Evolutionary conservation across 208 protist species (phyloP).

Genomic region (Vickermania spadyakhi): DNA sequence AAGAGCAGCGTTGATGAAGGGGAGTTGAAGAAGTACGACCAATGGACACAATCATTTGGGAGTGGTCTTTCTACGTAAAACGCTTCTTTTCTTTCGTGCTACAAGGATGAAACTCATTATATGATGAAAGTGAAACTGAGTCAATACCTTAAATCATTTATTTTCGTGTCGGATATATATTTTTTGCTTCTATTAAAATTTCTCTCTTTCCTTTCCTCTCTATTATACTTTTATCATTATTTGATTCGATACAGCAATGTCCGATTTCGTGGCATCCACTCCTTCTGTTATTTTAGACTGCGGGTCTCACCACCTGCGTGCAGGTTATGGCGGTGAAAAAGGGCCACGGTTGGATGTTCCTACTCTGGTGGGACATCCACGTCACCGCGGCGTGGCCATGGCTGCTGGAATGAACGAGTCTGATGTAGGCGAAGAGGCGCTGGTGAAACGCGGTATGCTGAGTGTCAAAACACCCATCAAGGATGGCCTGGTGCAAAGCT

Average conservation of each 20-base stretch:
- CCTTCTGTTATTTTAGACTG: slow-evolving; percentile 69
- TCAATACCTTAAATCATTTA: not conserved
- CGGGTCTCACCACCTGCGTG: slow-evolving; percentile 65
- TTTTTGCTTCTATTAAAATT: slow-evolving; percentile 1
- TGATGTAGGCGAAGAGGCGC: slow-evolving; percentile 79
- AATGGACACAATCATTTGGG: slow-evolving; percentile 65
- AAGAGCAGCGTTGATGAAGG: slow-evolving; percentile 58
- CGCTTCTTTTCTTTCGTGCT: too few relatives aligned
- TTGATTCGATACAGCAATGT: slow-evolving; percentile 7
- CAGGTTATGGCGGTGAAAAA: slow-evolving; percentile 79
- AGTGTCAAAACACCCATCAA: slow-evolving; percentile 55
- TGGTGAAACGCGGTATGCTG: slow-evolving; percentile 80
- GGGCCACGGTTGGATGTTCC: slow-evolving; percentile 81
- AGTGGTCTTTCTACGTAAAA: slow-evolving; percentile 75
- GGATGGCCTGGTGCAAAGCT: slow-evolving; percentile 75
- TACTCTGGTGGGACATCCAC: slow-evolving; percentile 80
- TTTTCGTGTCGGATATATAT: not conserved
- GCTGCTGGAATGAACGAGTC: slow-evolving; percentile 86
- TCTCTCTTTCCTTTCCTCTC: too few relatives aligned
- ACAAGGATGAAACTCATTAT: too few relatives aligned
- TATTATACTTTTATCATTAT: too few relatives aligned
- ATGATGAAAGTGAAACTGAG: too few relatives aligned
- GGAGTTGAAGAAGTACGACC: slow-evolving; percentile 58
- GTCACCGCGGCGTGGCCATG: slow-evolving; percentile 87
- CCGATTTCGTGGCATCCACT: not conserved